These are phyloP conservation scores for Xylaria polymorpha DNA, from an alignment of 2,329 filamentous ascomycete genomes.

Conservation along the genomic window DNA sequence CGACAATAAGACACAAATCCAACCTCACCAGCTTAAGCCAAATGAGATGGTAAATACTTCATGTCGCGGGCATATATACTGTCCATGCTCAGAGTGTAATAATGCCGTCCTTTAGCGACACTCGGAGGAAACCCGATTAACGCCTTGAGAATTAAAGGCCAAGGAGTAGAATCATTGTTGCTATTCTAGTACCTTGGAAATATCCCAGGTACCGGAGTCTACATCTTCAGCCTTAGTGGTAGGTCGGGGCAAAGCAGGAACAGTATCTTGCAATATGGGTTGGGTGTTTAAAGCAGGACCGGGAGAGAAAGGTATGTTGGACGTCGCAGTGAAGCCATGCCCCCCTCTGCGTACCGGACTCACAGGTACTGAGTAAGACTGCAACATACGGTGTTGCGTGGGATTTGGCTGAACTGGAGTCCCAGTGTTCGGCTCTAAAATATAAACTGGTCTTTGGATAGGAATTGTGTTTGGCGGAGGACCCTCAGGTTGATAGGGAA, in stretches of 20 bases:
- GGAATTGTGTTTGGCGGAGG: slow-evolving; percentile 55
- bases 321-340: slow-evolving; percentile 45
- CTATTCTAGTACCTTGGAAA: slow-evolving; percentile 36
- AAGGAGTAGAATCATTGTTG: slow-evolving; percentile 21
- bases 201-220: slow-evolving; percentile 31
- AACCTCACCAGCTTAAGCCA: background rate
- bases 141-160: background rate
- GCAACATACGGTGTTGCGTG: slow-evolving; percentile 13
- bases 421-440: slow-evolving; percentile 45
- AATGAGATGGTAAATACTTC: background rate
- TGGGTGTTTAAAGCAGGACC: slow-evolving; percentile 29
- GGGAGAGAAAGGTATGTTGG: slow-evolving; percentile 46
- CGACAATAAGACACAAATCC: background rate
- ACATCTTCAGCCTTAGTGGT: slow-evolving; percentile 24
- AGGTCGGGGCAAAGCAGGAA: slow-evolving; percentile 30
- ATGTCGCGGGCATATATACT: background rate
- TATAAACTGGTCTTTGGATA: slow-evolving; percentile 44
- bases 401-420: slow-evolving; percentile 33
- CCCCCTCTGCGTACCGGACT: slow-evolving; percentile 41
- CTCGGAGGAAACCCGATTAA: background rate
- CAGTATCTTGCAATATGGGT: slow-evolving; percentile 31
- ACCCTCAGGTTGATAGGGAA: slow-evolving; percentile 68
- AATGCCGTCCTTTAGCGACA: background rate
- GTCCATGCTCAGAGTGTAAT: background rate
- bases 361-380: slow-evolving; percentile 39